Conservation (phyloP, 371 early-diverging fungal species). For the Dichotomocladium elegans region DNA sequence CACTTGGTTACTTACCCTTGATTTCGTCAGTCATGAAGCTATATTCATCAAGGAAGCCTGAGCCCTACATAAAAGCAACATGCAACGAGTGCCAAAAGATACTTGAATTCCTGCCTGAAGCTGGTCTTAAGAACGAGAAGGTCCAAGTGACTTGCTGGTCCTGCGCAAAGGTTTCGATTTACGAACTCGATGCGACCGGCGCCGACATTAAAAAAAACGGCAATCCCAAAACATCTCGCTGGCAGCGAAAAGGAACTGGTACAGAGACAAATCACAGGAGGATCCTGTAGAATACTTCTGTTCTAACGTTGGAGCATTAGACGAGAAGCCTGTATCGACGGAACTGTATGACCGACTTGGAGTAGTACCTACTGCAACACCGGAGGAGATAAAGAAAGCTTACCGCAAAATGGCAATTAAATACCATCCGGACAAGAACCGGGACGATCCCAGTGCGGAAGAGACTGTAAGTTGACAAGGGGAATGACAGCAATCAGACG, state of each 20-base stretch:
- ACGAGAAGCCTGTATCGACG: slow-evolving; percentile 71
- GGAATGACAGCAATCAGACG: background rate
- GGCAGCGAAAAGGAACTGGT: slow-evolving; percentile 51
- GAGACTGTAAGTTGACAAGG: slow-evolving; percentile 55
- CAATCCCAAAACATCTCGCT: slow-evolving; percentile 15
- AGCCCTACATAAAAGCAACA: slow-evolving; percentile 44
- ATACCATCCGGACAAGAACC: slow-evolving; percentile 96
- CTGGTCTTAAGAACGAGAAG: slow-evolving; percentile 16
- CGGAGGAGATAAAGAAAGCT: slow-evolving; percentile 90
- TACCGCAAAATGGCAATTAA: slow-evolving; percentile 90
- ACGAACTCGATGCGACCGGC: slow-evolving; percentile 45
- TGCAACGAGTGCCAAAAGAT: slow-evolving; percentile 37
- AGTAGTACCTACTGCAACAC: slow-evolving; percentile 77
- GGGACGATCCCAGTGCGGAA: slow-evolving; percentile 76
- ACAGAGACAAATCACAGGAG: background rate
- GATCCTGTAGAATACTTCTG: background rate
- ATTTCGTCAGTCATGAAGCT: slow-evolving; percentile 11
- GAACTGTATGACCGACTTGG: slow-evolving; percentile 89
- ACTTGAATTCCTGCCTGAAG: slow-evolving; percentile 38
- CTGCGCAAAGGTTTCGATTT: slow-evolving; percentile 43
- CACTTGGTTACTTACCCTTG: background rate
- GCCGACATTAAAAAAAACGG: slow-evolving; percentile 23
- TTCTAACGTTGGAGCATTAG: slow-evolving; percentile 20
- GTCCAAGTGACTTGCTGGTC: slow-evolving; percentile 52
- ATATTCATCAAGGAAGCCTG: slow-evolving; percentile 34